These are phyloP conservation scores for Heliocybe sulcata DNA, from an alignment of 1,284 basidiomycete genomes.

Conservation along the genomic window DNA sequence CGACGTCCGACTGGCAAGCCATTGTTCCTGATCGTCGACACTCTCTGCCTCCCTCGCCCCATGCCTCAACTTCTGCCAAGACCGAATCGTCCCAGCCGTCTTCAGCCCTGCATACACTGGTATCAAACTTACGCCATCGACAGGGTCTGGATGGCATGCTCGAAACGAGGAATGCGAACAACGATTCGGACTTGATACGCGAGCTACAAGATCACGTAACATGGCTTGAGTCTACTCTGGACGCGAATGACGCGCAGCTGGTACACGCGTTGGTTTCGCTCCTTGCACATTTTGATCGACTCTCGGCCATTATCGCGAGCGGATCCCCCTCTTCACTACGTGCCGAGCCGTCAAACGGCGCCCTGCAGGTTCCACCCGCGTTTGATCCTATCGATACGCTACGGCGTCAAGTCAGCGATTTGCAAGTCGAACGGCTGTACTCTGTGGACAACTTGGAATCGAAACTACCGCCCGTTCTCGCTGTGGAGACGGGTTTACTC, in stretches of 20 bases:
- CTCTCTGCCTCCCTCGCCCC: conserved; percentile 38
- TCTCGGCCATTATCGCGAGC: conserved; percentile 32
- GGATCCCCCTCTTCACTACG: conserved; percentile 12
- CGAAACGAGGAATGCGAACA: conserved; percentile 31
- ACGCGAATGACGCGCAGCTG: conserved; percentile 45
- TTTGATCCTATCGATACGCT: conserved; percentile 52
- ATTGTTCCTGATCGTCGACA: conserved; percentile 59
- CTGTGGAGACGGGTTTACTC: conserved; percentile 56
- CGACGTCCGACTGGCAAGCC: conserved; percentile 41
- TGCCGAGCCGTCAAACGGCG: conserved; percentile 4
- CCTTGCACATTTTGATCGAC: conserved; percentile 55
- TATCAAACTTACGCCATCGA: conserved; percentile 46
- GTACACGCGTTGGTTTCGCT: conserved; percentile 61
- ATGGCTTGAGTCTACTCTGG: conserved; percentile 34
- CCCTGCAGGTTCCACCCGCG: conserved; percentile 8
- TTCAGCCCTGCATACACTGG: conserved; percentile 54
- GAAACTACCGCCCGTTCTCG: conserved; percentile 40
- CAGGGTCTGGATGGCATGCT: conserved; percentile 13
- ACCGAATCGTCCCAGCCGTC: conserved; percentile 25
- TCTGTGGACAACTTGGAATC: conserved; percentile 11
- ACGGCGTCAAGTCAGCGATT: conserved; percentile 58
- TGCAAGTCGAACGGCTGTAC: conserved; percentile 44
- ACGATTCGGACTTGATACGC: conserved; percentile 47
- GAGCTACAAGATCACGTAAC: conserved; percentile 55
- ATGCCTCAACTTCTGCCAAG: conserved; percentile 17